Conservation (phyloP, 169 alveolate genomes). For the Cryptosporidium sp. region DNA sequence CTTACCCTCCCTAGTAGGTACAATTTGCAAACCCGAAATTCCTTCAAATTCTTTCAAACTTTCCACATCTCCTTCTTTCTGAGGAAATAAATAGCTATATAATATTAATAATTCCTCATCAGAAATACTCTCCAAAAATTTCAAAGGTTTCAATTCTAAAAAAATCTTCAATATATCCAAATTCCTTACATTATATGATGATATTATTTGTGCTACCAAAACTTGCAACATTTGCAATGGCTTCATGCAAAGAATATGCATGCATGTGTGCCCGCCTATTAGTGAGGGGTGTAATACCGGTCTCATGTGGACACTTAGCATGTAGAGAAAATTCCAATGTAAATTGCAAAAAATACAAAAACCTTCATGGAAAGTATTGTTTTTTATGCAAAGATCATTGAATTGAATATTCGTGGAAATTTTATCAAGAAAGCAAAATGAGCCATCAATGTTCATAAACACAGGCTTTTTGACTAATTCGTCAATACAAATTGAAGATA, state of each 20-base stretch:
- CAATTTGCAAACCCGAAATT: slow-evolving; percentile 4
- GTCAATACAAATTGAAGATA: slow-evolving; percentile 10
- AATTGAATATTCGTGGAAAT: not conserved
- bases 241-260: slow-evolving; percentile 8
- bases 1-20: slow-evolving; percentile 8
- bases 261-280: slow-evolving; percentile 13
- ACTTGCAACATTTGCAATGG: slow-evolving; percentile 19
- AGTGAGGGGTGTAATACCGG: slow-evolving; percentile 64
- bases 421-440: not conserved
- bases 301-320: slow-evolving; percentile 12
- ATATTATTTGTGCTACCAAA: slow-evolving; percentile 22
- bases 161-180: not conserved
- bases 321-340: slow-evolving; percentile 39
- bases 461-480: slow-evolving; percentile 19
- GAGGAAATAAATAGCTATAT: slow-evolving; percentile 7
- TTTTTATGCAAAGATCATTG: slow-evolving; percentile 22
- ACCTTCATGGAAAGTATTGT: not conserved
- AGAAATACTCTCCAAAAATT: slow-evolving; percentile 16
- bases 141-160: not conserved
- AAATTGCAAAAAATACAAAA: slow-evolving; percentile 33
- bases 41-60: not conserved
- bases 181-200: slow-evolving; percentile 17
- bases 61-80: slow-evolving; percentile 4
- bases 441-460: slow-evolving; percentile 30
- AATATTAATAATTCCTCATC: slow-evolving; percentile 28